Percentiles rank a stretch among this genome's conserved stretches.
Evolutionary conservation across 352 stramenopile genomes (phyloP).

Genomic region (Globisporangium paroecandrum): DNA sequence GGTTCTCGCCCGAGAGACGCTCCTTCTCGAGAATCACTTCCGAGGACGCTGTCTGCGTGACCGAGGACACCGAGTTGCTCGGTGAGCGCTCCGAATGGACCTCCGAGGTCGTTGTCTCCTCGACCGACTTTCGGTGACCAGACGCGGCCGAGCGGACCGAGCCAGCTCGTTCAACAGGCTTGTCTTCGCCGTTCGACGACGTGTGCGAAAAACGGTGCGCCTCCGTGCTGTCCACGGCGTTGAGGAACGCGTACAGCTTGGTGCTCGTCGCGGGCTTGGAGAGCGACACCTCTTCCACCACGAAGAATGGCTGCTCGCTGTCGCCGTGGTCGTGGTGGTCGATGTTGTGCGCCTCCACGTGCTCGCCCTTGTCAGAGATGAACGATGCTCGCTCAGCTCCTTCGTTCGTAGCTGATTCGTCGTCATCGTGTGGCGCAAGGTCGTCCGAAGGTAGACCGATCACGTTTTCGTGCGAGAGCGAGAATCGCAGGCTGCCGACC

Average conservation of each 20-base stretch:
- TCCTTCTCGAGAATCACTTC: constrained; percentile 44
- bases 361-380: constrained; percentile 3
- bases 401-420: constrained; percentile 7
- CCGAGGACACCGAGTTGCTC: constrained; percentile 11
- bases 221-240: constrained; percentile 34
- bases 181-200: constrained; percentile 16
- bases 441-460: constrained; percentile 4
- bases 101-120: constrained; percentile 14
- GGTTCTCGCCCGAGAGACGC: constrained; percentile 36
- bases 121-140: constrained; percentile 9
- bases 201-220: constrained; percentile 16
- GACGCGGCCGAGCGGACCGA: constrained; percentile 9
- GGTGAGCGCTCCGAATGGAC: constrained; percentile 10
- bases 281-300: constrained; percentile 31
- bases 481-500: background rate
- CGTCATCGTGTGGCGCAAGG: background rate
- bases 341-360: constrained; percentile 17
- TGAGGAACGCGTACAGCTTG: constrained; percentile 57
- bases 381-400: background rate
- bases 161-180: constrained; percentile 9
- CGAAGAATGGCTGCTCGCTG: constrained; percentile 34
- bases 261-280: constrained; percentile 27
- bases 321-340: constrained; percentile 25
- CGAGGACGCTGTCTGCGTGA: constrained; percentile 14
- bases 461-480: constrained; percentile 11